phyloP scores from a whole-genome alignment of 1,139 yeast genomes.

The Suhomyces coccinellae region DNA sequence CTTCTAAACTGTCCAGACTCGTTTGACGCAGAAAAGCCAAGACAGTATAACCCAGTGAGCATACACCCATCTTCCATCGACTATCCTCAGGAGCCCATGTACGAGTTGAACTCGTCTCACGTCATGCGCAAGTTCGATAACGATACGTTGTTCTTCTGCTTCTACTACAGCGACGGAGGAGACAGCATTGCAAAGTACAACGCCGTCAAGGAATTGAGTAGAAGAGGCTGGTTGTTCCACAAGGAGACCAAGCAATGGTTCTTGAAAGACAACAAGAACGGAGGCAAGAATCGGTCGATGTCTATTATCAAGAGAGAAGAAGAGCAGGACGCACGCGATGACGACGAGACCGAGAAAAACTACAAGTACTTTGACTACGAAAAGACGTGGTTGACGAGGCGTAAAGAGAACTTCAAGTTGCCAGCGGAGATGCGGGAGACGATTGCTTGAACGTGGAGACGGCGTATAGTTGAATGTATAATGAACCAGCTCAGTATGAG shows the following conservation, averaged over 20 bases:
- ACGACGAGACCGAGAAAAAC: conserved; percentile 50
- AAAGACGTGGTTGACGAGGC: conserved; percentile 83
- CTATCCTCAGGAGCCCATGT: conserved; percentile 89
- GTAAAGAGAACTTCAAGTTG: conserved; percentile 65
- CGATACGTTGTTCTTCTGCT: conserved; percentile 89
- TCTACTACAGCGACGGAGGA: conserved; percentile 65
- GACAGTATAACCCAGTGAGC: conserved; percentile 72
- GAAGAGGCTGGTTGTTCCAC: conserved; percentile 88
- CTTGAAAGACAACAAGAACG: conserved; percentile 48
- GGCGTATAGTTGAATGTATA: neutral
- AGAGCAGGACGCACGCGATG: conserved; percentile 17
- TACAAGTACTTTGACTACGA: conserved; percentile 90
- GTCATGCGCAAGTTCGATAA: conserved; percentile 74
- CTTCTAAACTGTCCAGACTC: conserved; percentile 92
- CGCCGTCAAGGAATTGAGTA: conserved; percentile 79
- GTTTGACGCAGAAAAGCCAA: conserved; percentile 83
- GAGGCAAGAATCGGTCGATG: conserved; percentile 43
- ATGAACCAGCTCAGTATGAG: no score
- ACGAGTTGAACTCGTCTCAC: conserved; percentile 50
- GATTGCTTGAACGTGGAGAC: conserved; percentile 10
- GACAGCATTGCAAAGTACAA: conserved; percentile 58
- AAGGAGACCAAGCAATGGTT: conserved; percentile 82
- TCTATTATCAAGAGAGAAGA: conserved; percentile 39
- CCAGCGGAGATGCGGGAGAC: conserved; percentile 25
- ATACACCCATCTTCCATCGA: conserved; percentile 90